These are phyloP conservation scores for Colletotrichum sp. DNA, from an alignment of 2,329 filamentous ascomycete species.

Conservation along the genomic window DNA sequence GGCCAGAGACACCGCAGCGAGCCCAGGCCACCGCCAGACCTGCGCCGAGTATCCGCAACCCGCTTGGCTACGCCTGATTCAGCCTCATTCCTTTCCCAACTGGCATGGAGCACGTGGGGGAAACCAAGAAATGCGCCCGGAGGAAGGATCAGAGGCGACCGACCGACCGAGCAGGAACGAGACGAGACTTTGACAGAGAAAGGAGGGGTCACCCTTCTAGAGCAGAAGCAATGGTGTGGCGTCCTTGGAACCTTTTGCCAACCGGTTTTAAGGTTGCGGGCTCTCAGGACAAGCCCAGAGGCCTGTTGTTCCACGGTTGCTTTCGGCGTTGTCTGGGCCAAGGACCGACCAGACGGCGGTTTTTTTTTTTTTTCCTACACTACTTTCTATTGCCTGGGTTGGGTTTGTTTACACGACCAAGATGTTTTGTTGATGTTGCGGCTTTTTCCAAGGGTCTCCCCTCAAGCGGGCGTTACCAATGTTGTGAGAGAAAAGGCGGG, in stretches of 20 bases:
- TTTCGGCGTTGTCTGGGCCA: constrained; percentile 9
- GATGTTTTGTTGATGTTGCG: constrained; percentile 16
- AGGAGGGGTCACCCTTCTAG: constrained; percentile 15
- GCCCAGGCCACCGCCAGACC: constrained; percentile 18
- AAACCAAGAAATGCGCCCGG: constrained; percentile 16
- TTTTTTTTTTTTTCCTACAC: background rate
- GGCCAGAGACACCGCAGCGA: constrained; percentile 15
- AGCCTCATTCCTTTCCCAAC: constrained; percentile 32
- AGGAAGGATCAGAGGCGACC: constrained; percentile 15
- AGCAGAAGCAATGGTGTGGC: constrained; percentile 20
- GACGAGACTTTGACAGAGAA: constrained; percentile 9
- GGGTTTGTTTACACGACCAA: constrained; percentile 12
- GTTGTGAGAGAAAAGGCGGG: constrained; percentile 13
- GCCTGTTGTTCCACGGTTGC: constrained; percentile 6
- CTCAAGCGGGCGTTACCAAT: background rate
- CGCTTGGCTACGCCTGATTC: constrained; percentile 28
- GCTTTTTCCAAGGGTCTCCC: constrained; percentile 11
- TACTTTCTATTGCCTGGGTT: background rate
- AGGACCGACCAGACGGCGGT: background rate
- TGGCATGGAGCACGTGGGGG: constrained; percentile 22
- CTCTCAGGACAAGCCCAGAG: constrained; percentile 13
- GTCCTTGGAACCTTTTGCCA: background rate
- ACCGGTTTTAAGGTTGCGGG: constrained; percentile 13
- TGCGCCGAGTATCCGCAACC: constrained; percentile 21
- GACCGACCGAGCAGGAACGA: constrained; percentile 4